Conservation (phyloP, 2,329 filamentous ascomycete genomes). For the Talaromyces atroroseus region DNA sequence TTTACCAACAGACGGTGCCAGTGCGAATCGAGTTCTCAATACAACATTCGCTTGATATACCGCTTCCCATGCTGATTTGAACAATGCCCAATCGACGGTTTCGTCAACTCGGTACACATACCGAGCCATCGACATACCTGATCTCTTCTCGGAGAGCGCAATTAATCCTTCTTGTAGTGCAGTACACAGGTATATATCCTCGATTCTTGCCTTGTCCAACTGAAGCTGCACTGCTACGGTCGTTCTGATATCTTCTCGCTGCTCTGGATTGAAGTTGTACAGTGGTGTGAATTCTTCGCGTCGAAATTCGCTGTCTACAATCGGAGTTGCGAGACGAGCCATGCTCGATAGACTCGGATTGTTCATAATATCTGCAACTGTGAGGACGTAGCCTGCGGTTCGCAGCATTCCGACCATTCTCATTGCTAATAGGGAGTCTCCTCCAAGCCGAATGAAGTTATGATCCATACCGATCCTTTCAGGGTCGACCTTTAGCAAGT, state of each 20-base stretch:
- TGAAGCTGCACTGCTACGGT: neutral
- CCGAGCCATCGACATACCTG: slow-evolving; percentile 45
- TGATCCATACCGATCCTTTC: slow-evolving; percentile 23
- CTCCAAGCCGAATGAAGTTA: slow-evolving; percentile 35
- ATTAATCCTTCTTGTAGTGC: slow-evolving; percentile 41
- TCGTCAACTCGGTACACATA: slow-evolving; percentile 36
- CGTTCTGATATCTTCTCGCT: neutral
- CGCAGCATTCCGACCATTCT: slow-evolving; percentile 35
- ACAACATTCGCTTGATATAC: slow-evolving; percentile 42
- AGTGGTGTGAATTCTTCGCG: neutral
- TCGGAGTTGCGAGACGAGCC: neutral
- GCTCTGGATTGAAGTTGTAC: neutral
- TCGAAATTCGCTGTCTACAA: neutral
- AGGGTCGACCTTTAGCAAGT: slow-evolving; percentile 14
- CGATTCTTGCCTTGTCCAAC: neutral
- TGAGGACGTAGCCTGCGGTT: slow-evolving; percentile 27
- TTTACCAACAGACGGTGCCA: slow-evolving; percentile 15
- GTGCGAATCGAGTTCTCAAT: slow-evolving; percentile 39
- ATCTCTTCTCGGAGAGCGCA: slow-evolving; percentile 42
- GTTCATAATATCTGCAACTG: slow-evolving; percentile 48
- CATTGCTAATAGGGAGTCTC: slow-evolving; percentile 42
- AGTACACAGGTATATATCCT: slow-evolving; percentile 34
- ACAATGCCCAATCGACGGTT: slow-evolving; percentile 34
- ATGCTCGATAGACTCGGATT: slow-evolving; percentile 13
- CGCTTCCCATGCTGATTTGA: slow-evolving; percentile 44